These are phyloP conservation scores for Panaeolus papilionaceus DNA, from an alignment of 768 basidiomycete genomes.

Conservation along the genomic window DNA sequence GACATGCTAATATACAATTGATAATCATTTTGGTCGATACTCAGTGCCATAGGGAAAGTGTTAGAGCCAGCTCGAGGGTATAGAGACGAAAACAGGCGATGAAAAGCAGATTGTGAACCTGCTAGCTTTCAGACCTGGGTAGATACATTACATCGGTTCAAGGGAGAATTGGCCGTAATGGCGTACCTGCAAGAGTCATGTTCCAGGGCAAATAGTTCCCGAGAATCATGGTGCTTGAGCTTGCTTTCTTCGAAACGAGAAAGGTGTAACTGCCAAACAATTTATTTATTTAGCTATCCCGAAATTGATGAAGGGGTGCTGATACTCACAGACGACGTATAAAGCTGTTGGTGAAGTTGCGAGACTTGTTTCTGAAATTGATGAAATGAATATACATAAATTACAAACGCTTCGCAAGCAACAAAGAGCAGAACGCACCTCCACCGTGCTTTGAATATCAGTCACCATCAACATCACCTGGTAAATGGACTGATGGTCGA, in stretches of 20 bases:
- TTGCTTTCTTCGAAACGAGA: conserved; percentile 8
- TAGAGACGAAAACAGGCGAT: too few relatives aligned
- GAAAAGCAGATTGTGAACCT: background rate
- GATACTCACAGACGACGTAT: background rate
- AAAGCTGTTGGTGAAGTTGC: conserved; percentile 11
- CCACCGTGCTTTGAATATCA: conserved; percentile 6
- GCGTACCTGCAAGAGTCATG: background rate
- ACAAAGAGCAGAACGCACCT: background rate
- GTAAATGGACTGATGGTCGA: conserved; percentile 8
- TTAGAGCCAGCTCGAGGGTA: background rate
- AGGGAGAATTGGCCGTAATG: background rate
- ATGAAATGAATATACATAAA: background rate
- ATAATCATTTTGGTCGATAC: background rate
- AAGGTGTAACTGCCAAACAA: background rate
- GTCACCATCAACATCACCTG: conserved; percentile 8
- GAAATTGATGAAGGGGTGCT: background rate
- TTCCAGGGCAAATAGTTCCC: conserved; percentile 2
- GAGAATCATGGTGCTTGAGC: background rate
- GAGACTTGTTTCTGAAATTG: conserved; percentile 5
- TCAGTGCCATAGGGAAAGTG: background rate
- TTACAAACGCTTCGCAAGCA: background rate
- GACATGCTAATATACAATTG: background rate
- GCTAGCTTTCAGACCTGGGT: background rate
- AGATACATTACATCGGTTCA: background rate
- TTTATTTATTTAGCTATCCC: background rate